Base-by-base conservation (phyloP, 2,329 filamentous ascomycete species). In the Gnomoniopsis sp. region DNA sequence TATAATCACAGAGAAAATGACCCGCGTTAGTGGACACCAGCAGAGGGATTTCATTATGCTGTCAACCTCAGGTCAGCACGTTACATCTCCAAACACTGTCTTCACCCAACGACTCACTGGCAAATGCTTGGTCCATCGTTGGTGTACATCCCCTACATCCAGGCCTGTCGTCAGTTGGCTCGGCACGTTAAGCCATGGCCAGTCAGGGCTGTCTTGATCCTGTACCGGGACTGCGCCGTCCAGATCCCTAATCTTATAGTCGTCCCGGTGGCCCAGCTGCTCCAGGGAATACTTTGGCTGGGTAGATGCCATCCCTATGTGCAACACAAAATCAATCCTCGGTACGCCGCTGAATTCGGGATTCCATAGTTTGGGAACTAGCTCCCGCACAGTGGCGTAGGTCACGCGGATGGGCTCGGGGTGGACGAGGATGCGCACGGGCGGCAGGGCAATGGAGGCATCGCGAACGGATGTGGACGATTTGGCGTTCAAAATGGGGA, bases 231-330 rank as follows among this genome's bases (percentile, higher is more conserved):
- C 72, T 66, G 83, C 74, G 3, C 82, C 84, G 65, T 92, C 86
- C n/a, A 92, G 83, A 69, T 96, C 91, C 21, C 75, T 75, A 65
- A 88, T 80, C 19, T 75, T 74, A 72, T 96, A 96, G 3, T 88
- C 88, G 65, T 90, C 86, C 41, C 89, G 82, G 67, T 90, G 88
- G 0, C 83, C 90, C 38, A 82, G 77, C 12, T 83, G 80, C 75
- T 96, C 91, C 10, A 93, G 76, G 12, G 83, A 82, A 70, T 93
- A 96, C 65, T 84, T 72, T 15, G 85, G 66, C 71, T 80, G 65
- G 75, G 83, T 67, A 71, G 88, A 69, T 70, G 90, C 89, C 82
- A 96, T 91, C 62, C 91, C 91, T 53, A 96, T 88, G 71, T 96
- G 91, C 3, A 96, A 71, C 22, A 86, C 79, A 33, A 88, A 74